A percentile compares a stretch with the other conserved stretches of the same genome.
Evolutionary conservation across 768 basidiomycete species (phyloP).

Genomic region (Cystobasidium tubakii): DNA sequence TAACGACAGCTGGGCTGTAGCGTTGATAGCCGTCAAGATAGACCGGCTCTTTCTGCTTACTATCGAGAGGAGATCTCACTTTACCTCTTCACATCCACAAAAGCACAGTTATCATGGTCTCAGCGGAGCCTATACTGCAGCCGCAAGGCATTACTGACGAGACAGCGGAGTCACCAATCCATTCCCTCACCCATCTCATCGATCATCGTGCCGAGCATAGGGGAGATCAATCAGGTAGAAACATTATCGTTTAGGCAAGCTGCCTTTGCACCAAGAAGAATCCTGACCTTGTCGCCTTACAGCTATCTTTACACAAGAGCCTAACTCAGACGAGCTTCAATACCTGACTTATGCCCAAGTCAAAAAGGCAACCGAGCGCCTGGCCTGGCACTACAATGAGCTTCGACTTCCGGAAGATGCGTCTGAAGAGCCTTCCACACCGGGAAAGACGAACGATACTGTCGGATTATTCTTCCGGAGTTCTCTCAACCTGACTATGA

Average conservation of each 20-base stretch:
- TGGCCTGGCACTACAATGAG: constrained; percentile 4
- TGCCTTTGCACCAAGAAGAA: not conserved
- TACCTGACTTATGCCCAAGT: not conserved
- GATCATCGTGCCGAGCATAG: constrained; percentile 8
- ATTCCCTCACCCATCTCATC: constrained; percentile 6
- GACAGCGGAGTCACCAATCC: not conserved
- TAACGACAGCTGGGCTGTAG: too few relatives aligned
- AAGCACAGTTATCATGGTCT: not conserved
- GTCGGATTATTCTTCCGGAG: constrained; percentile 4
- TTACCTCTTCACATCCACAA: not conserved
- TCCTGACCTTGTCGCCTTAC: not conserved
- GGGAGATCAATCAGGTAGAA: constrained; percentile 5
- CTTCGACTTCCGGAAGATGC: not conserved
- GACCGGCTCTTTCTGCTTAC: not conserved
- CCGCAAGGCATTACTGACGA: constrained; percentile 14
- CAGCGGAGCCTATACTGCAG: constrained; percentile 4
- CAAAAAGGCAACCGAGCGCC: not conserved
- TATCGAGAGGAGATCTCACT: not conserved
- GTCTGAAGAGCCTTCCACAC: not conserved
- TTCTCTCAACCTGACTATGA: not conserved
- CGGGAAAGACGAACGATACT: not conserved
- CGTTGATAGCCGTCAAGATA: not conserved
- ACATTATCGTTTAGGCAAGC: not conserved
- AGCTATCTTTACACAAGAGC: constrained; percentile 1
- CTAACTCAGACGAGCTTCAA: not conserved